Conservation (phyloP, 345 rosid species). For the Euphorbia tirucalli region DNA sequence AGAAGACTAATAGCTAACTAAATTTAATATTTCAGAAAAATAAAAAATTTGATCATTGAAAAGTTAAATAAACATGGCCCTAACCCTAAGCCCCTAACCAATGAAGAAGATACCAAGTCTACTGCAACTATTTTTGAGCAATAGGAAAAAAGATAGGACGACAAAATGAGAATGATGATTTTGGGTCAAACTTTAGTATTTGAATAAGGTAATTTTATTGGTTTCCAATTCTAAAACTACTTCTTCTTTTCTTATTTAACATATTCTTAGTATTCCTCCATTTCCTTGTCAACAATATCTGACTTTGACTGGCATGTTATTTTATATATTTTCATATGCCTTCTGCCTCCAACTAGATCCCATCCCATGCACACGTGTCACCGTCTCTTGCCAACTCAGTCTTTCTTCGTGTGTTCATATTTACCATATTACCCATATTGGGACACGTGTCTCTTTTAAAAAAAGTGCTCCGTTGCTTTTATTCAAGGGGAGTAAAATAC, state of each 20-base stretch:
- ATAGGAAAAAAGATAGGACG: neutral
- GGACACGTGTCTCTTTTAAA: neutral
- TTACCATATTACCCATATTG: slow-evolving; percentile 1
- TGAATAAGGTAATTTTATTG: slow-evolving; percentile 15
- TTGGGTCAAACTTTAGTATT: slow-evolving; percentile 39
- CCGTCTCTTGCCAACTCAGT: neutral
- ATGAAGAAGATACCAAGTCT: too few relatives aligned
- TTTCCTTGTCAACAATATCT: slow-evolving; percentile 45
- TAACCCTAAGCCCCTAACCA: too few relatives aligned
- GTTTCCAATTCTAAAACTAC: slow-evolving; percentile 28
- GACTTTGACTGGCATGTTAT: slow-evolving; percentile 43
- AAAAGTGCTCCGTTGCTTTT: neutral
- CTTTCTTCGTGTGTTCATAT: too few relatives aligned
- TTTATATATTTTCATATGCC: neutral
- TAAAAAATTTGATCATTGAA: too few relatives aligned
- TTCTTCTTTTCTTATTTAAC: slow-evolving; percentile 7
- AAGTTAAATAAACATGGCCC: too few relatives aligned
- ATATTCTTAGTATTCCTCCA: neutral
- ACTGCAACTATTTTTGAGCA: too few relatives aligned
- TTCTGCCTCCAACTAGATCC: too few relatives aligned
- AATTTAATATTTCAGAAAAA: too few relatives aligned
- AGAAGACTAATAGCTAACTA: too few relatives aligned
- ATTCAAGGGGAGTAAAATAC: too few relatives aligned
- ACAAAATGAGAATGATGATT: slow-evolving; percentile 8
- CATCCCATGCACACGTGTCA: too few relatives aligned